Evolutionary conservation across 2,329 filamentous ascomycete genomes (phyloP).

Genomic region (Didymella glomerata): DNA sequence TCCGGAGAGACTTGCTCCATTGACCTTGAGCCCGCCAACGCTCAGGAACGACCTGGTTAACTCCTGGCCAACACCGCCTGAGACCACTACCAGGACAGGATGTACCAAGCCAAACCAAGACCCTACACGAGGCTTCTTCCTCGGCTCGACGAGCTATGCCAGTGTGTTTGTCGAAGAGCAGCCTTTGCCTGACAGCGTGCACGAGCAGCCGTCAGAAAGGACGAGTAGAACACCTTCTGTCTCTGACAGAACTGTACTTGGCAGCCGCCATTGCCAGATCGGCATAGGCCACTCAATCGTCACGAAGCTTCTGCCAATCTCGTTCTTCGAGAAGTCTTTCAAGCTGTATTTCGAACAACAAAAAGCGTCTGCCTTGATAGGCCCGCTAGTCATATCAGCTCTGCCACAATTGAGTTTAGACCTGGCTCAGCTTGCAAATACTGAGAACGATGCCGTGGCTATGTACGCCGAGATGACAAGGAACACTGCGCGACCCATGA

Average conservation of each 20-base stretch:
- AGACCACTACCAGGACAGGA: slow-evolving; percentile 33
- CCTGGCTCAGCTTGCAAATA: slow-evolving; percentile 34
- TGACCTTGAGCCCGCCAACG: slow-evolving; percentile 41
- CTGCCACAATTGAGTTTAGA: slow-evolving; percentile 45
- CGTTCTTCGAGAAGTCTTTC: slow-evolving; percentile 41
- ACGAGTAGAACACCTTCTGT: slow-evolving; percentile 35
- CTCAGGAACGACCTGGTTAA: slow-evolving; percentile 37
- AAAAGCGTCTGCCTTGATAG: slow-evolving; percentile 39
- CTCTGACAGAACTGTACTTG: slow-evolving; percentile 26
- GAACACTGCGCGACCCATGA: slow-evolving; percentile 44
- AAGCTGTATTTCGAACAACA: slow-evolving; percentile 40
- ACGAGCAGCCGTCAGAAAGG: slow-evolving; percentile 41
- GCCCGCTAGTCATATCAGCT: slow-evolving; percentile 42
- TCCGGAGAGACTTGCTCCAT: slow-evolving; percentile 30
- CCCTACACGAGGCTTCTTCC: slow-evolving; percentile 41
- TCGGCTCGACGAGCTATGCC: slow-evolving; percentile 50
- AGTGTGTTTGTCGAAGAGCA: slow-evolving; percentile 45
- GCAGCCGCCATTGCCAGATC: slow-evolving; percentile 43
- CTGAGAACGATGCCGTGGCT: slow-evolving; percentile 29
- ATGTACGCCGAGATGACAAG: slow-evolving; percentile 44
- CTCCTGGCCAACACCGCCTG: slow-evolving; percentile 45
- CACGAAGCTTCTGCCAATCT: slow-evolving; percentile 41
- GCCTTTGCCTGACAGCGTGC: slow-evolving; percentile 41
- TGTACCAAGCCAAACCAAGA: slow-evolving; percentile 31
- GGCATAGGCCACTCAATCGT: slow-evolving; percentile 40